Percentiles rank a stretch among this genome's conserved stretches.
Evolutionary conservation across 208 protist species (phyloP).

Genomic region (Wallacemonas sp.): DNA sequence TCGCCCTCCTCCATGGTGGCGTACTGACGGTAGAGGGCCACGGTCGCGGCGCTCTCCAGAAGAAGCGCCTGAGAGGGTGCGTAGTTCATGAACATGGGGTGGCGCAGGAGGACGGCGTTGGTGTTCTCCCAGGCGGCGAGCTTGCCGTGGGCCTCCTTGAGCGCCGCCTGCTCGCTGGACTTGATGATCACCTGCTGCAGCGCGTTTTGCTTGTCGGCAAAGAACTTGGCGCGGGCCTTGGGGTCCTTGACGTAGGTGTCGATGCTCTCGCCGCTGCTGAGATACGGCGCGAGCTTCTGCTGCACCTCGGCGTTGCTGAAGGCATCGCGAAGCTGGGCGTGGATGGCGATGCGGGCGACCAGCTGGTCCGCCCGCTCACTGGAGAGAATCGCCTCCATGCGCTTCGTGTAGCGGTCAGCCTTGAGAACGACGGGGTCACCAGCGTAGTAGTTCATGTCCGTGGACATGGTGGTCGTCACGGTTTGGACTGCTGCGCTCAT

Average conservation of each 20-base stretch:
- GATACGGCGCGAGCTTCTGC: conserved; percentile 53
- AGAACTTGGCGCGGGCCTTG: conserved; percentile 75
- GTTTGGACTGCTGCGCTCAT: conserved; percentile 65
- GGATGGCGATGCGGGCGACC: conserved; percentile 68
- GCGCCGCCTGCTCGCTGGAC: conserved; percentile 56
- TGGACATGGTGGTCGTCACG: conserved; percentile 58
- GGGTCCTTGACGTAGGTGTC: conserved; percentile 44
- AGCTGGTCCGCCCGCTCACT: conserved; percentile 65
- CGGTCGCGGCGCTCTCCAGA: conserved; percentile 76
- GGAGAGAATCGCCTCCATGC: conserved; percentile 46
- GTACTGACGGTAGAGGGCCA: conserved; percentile 87
- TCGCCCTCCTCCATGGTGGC: conserved; percentile 69
- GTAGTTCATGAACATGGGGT: conserved; percentile 88
- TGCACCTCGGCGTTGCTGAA: conserved; percentile 63
- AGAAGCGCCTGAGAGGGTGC: conserved; percentile 72
- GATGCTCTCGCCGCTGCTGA: conserved; percentile 52
- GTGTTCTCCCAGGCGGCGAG: conserved; percentile 78
- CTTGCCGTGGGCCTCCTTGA: conserved; percentile 75
- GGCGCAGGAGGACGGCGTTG: conserved; percentile 79
- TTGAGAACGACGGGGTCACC: conserved; percentile 62
- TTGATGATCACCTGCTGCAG: conserved; percentile 65
- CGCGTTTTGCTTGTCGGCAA: conserved; percentile 69
- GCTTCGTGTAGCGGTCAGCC: conserved; percentile 42
- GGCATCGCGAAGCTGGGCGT: conserved; percentile 75
- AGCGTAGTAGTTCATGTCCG: conserved; percentile 80